Evolutionary conservation across 129 eudicot species (phyloP).

Genomic region (Flaveria brownii): DNA sequence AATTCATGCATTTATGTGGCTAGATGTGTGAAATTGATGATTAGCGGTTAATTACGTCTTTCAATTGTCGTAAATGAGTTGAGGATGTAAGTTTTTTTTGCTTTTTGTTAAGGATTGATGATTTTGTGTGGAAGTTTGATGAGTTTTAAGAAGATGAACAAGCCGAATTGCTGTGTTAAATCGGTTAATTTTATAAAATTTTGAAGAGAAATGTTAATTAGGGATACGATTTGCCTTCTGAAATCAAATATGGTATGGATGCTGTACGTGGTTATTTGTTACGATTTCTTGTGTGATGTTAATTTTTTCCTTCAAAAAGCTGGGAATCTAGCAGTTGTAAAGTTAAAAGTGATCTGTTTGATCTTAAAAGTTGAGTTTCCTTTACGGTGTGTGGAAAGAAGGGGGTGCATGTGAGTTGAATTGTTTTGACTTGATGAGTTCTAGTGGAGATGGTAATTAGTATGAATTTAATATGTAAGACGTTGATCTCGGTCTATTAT

Average conservation of each 20-base stretch:
- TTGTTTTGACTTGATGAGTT: constrained; percentile 9
- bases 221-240: constrained; percentile 4
- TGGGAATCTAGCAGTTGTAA: neutral
- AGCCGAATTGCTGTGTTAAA: neutral
- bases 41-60: neutral
- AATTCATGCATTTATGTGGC: neutral
- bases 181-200: neutral
- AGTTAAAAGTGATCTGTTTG: constrained; percentile 18
- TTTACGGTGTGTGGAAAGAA: neutral
- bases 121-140: constrained; percentile 9
- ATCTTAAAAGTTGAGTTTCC: neutral
- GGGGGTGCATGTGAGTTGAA: neutral
- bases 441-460: neutral
- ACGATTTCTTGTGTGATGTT: neutral
- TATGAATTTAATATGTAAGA: constrained; percentile 4
- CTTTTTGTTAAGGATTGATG: neutral
- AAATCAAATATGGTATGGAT: neutral
- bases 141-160: constrained; percentile 5
- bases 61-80: no score
- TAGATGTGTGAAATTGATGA: constrained; percentile 13
- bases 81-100: no score
- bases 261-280: neutral
- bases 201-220: neutral
- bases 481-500: constrained; percentile 6
- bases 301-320: neutral